A percentile compares a stretch with the other conserved stretches of the same genome.
Conservation (phyloP, 305 asterid species). For the Fraxinus latifolia region DNA sequence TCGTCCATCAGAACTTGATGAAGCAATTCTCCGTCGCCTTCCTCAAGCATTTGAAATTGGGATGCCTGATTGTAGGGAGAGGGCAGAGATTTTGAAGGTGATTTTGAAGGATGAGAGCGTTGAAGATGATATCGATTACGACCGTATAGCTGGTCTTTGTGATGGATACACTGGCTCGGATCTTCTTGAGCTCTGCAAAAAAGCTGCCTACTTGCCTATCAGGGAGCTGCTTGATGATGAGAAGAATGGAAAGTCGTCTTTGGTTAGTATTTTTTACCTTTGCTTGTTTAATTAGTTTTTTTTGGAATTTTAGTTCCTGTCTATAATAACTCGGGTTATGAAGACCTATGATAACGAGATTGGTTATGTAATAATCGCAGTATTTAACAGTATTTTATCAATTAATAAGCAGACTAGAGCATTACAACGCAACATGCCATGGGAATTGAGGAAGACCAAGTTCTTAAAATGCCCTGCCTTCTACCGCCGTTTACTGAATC, state of each 20-base stretch:
- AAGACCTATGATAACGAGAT: neutral
- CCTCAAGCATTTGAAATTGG: slow-evolving; percentile 96
- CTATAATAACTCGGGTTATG: neutral
- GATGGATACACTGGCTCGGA: slow-evolving; percentile 90
- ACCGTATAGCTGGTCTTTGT: slow-evolving; percentile 61
- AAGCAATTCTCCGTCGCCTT: slow-evolving; percentile 88
- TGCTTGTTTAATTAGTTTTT: neutral
- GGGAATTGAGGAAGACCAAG: neutral
- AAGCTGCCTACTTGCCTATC: slow-evolving; percentile 84
- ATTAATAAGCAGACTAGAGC: neutral
- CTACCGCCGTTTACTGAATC: neutral
- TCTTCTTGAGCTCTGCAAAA: slow-evolving; percentile 83
- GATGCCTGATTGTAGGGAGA: slow-evolving; percentile 55
- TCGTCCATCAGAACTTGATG: slow-evolving; percentile 98
- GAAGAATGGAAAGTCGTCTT: slow-evolving; percentile 48
- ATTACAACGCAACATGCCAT: neutral
- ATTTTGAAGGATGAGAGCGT: slow-evolving; percentile 72
- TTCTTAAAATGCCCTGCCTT: neutral
- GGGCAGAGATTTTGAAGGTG: slow-evolving; percentile 75
- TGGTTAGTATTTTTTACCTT: slow-evolving; percentile 38
- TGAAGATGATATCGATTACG: slow-evolving; percentile 58
- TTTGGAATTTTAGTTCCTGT: neutral
- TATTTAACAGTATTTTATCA: neutral
- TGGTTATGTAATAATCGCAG: neutral
- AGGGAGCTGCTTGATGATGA: slow-evolving; percentile 76